Evolutionary conservation across 2,329 filamentous ascomycete genomes (phyloP), one percentile per base, ranked within the genome.

Genomic region (Pseudogymnoascus pannorum): DNA sequence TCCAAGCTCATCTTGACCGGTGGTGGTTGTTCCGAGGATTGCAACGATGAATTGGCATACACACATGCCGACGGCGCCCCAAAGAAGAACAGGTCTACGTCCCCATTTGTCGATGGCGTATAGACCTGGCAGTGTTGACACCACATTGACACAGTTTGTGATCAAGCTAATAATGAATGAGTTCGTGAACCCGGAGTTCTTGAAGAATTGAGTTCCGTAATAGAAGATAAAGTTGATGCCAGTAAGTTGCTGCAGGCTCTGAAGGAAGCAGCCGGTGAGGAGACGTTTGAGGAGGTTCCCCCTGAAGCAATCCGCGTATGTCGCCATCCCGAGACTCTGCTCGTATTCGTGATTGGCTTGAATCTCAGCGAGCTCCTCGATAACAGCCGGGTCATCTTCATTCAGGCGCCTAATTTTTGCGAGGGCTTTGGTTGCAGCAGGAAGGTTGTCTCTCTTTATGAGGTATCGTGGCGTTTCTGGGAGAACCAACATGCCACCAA

Each of bases 171-270:
- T 89, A 35, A 83, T 79, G 70, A 88, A 91, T 1, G 88, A 81
- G 65, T 83, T 84, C 20, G 76, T 70, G 57, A 89, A 78, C 36
- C 82, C 81, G 38, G 83, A 82, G 62, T 80, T 79, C 57, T 78
- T 78, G 75, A 91, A 91, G 72, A 89, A 91, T 4, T 81, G 83
- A 1, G 87, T 90, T 61, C 87, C 86, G 74, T 89, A 90, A 73
- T 89, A 89, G 81, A 90, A 88, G 73, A 88, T 88, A 65, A 88
- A 91, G 72, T 90, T 89, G 72, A 87, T 84, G 60, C 86, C 87
- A 0, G 85, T 89, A 9, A 93, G 80, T 70, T 93, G 90, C 71
- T 94, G 90, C 6, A 93, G 81, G 74, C 88, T 87, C 72, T 93
- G 89, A 26, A 92, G 77, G 20, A 81, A 77, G 69, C 87, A 91